Evolutionary conservation across 2,329 filamentous ascomycete species (phyloP).

Genomic region (Ceratocystiopsis sp.): DNA sequence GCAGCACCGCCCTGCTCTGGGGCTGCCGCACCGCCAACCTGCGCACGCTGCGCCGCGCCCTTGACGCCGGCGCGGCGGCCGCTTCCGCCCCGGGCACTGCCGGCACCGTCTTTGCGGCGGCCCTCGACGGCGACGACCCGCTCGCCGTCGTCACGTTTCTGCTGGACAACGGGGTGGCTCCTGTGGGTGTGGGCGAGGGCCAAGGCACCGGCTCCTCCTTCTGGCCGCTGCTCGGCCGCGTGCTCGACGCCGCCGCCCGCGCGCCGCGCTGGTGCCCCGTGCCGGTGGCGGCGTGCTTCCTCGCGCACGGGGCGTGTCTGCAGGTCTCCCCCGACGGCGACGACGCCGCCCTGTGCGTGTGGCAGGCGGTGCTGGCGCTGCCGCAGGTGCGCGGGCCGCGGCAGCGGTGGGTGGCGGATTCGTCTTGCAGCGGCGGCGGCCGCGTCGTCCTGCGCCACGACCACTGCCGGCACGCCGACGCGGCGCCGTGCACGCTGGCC

Average conservation of each 20-base stretch:
- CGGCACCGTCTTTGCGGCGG: background rate
- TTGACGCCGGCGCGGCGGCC: background rate
- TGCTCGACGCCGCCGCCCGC: slow-evolving; percentile 1
- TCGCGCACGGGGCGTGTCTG: background rate
- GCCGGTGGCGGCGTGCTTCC: slow-evolving; percentile 1
- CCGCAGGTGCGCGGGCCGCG: slow-evolving; percentile 5
- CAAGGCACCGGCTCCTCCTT: background rate
- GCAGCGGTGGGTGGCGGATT: background rate
- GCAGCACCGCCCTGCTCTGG: background rate
- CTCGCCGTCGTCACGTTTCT: background rate
- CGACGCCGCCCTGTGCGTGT: background rate
- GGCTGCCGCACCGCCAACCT: slow-evolving; percentile 1
- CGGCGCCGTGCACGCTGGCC: slow-evolving; percentile 1
- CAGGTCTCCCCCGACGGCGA: too few species aligned
- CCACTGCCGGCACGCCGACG: slow-evolving; percentile 5
- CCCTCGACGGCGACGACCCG: background rate
- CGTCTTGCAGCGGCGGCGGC: background rate
- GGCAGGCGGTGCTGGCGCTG: slow-evolving; percentile 2
- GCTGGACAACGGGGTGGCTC: slow-evolving; percentile 1
- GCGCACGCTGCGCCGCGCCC: background rate
- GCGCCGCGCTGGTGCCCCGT: slow-evolving; percentile 6
- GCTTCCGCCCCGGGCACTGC: background rate
- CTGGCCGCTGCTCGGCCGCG: slow-evolving; percentile 3
- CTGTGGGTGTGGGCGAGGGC: too few species aligned
- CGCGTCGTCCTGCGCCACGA: slow-evolving; percentile 1